phyloP scores from a whole-genome alignment of 192 early-diverging fungal species.

The Entomortierella parvispora region DNA sequence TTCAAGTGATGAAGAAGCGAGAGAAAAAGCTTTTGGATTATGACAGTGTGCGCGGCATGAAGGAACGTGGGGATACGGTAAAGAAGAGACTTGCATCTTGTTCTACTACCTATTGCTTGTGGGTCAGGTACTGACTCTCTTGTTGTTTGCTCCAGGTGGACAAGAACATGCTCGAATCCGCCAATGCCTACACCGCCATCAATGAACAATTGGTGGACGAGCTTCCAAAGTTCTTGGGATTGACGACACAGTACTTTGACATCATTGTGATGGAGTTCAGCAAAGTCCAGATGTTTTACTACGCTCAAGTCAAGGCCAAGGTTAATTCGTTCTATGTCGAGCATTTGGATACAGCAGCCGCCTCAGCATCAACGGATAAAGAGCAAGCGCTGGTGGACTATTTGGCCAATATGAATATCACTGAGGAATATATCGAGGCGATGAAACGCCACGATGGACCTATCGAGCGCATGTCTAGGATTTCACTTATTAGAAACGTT shows the following conservation, averaged over 20 bases:
- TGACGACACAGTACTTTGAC: constrained; percentile 71
- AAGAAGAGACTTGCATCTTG: background rate
- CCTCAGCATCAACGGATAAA: constrained; percentile 1
- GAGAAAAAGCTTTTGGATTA: constrained; percentile 78
- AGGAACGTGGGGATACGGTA: constrained; percentile 68
- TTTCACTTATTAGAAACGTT: constrained; percentile 27
- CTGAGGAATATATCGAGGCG: constrained; percentile 45
- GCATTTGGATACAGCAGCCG: constrained; percentile 30
- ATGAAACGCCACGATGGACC: constrained; percentile 33
- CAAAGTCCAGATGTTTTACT: constrained; percentile 62
- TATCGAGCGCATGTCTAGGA: constrained; percentile 19
- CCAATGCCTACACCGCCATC: constrained; percentile 70
- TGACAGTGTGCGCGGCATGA: constrained; percentile 70
- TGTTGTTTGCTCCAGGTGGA: constrained; percentile 56
- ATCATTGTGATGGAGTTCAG: constrained; percentile 66
- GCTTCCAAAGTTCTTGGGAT: constrained; percentile 68
- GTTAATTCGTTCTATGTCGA: constrained; percentile 51
- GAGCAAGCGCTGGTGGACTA: constrained; percentile 20
- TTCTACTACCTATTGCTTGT: background rate
- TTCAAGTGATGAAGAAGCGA: constrained; percentile 78
- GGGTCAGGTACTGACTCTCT: background rate
- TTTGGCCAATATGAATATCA: constrained; percentile 40
- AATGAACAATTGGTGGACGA: constrained; percentile 80
- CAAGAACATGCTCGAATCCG: constrained; percentile 72
- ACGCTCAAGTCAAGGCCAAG: constrained; percentile 56